Evolutionary conservation across 2,329 filamentous ascomycete genomes (phyloP).

Genomic region (Waltergamsia citrina): DNA sequence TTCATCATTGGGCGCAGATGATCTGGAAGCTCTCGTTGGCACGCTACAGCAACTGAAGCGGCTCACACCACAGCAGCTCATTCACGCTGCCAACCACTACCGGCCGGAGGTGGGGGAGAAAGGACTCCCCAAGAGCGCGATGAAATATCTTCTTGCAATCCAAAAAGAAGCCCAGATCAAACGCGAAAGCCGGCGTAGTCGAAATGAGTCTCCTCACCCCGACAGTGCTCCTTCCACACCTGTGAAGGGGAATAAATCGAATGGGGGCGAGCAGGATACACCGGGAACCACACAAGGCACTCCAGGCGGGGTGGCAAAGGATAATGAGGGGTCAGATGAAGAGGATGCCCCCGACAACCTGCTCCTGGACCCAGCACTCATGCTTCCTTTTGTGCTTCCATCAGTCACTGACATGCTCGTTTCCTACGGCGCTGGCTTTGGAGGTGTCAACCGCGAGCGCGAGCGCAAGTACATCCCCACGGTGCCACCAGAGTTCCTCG

Average conservation of each 20-base stretch:
- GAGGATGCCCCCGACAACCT: constrained; percentile 65
- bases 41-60: constrained; percentile 84
- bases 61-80: constrained; percentile 76
- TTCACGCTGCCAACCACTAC: constrained; percentile 89
- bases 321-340: constrained; percentile 36
- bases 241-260: constrained; percentile 22
- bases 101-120: constrained; percentile 93
- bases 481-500: constrained; percentile 85
- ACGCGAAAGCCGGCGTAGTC: constrained; percentile 42
- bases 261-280: constrained; percentile 33
- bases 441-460: constrained; percentile 81
- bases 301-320: constrained; percentile 7
- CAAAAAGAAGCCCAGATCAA: constrained; percentile 63
- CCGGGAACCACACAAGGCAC: constrained; percentile 31
- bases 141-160: constrained; percentile 74
- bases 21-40: constrained; percentile 77
- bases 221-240: constrained; percentile 36
- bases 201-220: constrained; percentile 30
- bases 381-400: constrained; percentile 90
- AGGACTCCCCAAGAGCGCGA: constrained; percentile 74
- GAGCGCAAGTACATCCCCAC: constrained; percentile 95
- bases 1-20: constrained; percentile 77
- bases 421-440: constrained; percentile 89
- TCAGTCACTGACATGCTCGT: constrained; percentile 97
- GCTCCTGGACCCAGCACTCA: constrained; percentile 79